These are phyloP conservation scores for Saccharomycopsis fermentans DNA, from an alignment of 805 yeast genomes.

Conservation along the genomic window DNA sequence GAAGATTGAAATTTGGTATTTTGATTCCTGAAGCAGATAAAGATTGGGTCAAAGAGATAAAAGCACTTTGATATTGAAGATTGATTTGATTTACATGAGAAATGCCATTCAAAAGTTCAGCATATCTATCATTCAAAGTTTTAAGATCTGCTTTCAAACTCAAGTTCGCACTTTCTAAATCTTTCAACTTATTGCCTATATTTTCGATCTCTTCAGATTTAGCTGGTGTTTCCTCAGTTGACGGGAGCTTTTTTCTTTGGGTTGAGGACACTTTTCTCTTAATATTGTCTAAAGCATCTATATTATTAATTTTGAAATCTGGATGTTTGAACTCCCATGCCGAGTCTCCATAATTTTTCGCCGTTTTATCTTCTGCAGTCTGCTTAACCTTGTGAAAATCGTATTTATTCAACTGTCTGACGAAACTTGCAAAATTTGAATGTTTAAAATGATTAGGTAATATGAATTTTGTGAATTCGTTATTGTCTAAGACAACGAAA, in stretches of 20 bases:
- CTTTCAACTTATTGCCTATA: conserved; percentile 47
- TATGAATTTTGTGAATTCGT: conserved; percentile 79
- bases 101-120: background rate
- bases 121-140: conserved; percentile 37
- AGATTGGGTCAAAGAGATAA: conserved; percentile 39
- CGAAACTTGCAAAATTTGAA: conserved; percentile 89
- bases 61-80: conserved; percentile 36
- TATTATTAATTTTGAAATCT: conserved; percentile 65
- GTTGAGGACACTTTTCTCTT: conserved; percentile 64
- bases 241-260: conserved; percentile 31
- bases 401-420: conserved; percentile 89
- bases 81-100: background rate
- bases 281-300: conserved; percentile 75
- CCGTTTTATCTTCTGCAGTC: conserved; percentile 46
- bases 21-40: conserved; percentile 53
- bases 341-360: conserved; percentile 53
- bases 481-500: conserved; percentile 82
- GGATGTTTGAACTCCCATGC: conserved; percentile 97
- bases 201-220: background rate
- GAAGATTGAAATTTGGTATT: conserved; percentile 54
- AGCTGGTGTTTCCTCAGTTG: background rate
- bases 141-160: conserved; percentile 30
- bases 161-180: conserved; percentile 29
- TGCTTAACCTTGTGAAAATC: conserved; percentile 93
- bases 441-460: conserved; percentile 92